These are phyloP conservation scores for Panaeolus cyanescens DNA, from an alignment of 768 basidiomycete genomes.

Conservation along the genomic window DNA sequence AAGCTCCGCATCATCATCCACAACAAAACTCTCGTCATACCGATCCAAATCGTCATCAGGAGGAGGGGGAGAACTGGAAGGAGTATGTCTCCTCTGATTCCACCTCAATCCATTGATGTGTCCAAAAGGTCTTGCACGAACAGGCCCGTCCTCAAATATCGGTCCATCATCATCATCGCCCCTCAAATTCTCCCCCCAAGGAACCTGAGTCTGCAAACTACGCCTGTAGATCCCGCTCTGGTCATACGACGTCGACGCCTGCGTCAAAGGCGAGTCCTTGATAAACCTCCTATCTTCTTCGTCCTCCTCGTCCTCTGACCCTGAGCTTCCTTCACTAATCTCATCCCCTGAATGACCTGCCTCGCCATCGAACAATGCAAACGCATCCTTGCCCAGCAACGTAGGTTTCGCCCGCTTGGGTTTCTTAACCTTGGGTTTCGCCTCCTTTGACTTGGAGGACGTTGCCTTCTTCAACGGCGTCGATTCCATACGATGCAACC, in stretches of 20 bases:
- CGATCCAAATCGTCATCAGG: conserved; percentile 57
- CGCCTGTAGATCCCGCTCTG: conserved; percentile 70
- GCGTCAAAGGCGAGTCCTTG: conserved; percentile 63
- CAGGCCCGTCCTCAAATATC: conserved; percentile 53
- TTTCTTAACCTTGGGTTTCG: conserved; percentile 12
- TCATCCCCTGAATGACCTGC: conserved; percentile 85
- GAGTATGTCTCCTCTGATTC: conserved; percentile 10
- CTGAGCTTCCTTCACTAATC: conserved; percentile 61
- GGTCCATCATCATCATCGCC: conserved; percentile 43
- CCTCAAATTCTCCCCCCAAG: neutral
- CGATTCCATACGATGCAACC: conserved; percentile 37
- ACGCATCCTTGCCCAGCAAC: conserved; percentile 23
- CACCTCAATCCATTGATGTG: conserved; percentile 28
- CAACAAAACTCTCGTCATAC: conserved; percentile 81
- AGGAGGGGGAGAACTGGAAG: conserved; percentile 64
- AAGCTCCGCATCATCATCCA: conserved; percentile 75
- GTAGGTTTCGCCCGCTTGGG: conserved; percentile 25
- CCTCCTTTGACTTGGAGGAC: conserved; percentile 9
- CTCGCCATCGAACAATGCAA: conserved; percentile 63
- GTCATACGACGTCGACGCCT: conserved; percentile 71
- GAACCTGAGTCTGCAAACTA: conserved; percentile 71
- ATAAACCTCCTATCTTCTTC: conserved; percentile 74
- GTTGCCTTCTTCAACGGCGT: conserved; percentile 21
- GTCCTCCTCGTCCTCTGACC: conserved; percentile 55
- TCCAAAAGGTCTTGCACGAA: conserved; percentile 46